These are phyloP conservation scores for Erythrophleum ivorense DNA, from an alignment of 331 rosid genomes.

Conservation along the genomic window DNA sequence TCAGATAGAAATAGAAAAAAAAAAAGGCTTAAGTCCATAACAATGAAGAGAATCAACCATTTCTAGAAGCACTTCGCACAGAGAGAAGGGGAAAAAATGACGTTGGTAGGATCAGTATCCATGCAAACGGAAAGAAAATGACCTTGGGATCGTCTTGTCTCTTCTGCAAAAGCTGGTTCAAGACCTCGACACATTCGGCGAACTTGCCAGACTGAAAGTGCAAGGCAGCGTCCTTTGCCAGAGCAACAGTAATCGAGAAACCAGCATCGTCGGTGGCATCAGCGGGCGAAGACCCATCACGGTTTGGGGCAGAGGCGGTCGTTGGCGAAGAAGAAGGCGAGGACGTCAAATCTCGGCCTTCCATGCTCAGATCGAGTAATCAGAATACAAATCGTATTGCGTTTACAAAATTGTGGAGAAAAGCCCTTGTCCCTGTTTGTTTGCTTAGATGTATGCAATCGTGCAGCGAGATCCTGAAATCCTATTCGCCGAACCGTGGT, in stretches of 20 bases:
- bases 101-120: constrained; percentile 17
- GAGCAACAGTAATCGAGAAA: constrained; percentile 55
- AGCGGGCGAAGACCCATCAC: constrained; percentile 61
- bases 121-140: neutral
- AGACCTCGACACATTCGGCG: constrained; percentile 70
- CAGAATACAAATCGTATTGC: constrained; percentile 43
- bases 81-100: neutral
- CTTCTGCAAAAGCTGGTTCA: constrained; percentile 74
- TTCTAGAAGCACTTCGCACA: neutral
- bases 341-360: constrained; percentile 64
- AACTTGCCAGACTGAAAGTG: constrained; percentile 86
- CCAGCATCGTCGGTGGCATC: constrained; percentile 64
- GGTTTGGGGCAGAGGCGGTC: constrained; percentile 46
- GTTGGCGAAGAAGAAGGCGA: constrained; percentile 46
- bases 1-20: neutral
- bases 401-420: constrained; percentile 3
- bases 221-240: constrained; percentile 80
- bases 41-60: neutral
- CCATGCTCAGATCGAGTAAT: constrained; percentile 79
- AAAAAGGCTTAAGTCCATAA: neutral
- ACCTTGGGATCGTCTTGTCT: constrained; percentile 93
- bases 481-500: too few species aligned
- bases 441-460: too few species aligned
- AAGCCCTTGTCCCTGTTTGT: constrained; percentile 29
- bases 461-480: too few species aligned